phyloP scores from a whole-genome alignment of 805 yeast species.

The Wickerhamiella kurtzmanii region DNA sequence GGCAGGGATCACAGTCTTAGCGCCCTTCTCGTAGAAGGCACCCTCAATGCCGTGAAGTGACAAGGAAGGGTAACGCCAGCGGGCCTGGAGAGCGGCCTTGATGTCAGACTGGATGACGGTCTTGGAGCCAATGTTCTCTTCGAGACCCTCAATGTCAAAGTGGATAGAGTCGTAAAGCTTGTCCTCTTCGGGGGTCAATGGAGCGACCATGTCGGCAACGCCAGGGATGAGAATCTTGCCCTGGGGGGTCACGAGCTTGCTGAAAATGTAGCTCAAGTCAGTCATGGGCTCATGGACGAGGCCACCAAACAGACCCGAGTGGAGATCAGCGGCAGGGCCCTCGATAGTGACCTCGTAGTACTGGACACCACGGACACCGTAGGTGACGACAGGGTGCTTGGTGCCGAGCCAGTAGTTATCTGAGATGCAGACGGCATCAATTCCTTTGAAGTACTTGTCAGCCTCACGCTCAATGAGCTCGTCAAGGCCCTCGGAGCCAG shows the following conservation, averaged over 20 bases:
- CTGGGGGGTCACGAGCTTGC: constrained; percentile 60
- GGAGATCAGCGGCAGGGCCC: constrained; percentile 96
- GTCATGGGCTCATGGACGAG: constrained; percentile 95
- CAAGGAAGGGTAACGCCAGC: constrained; percentile 97
- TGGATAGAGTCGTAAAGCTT: constrained; percentile 74
- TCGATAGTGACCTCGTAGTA: constrained; percentile 70
- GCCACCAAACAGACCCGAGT: constrained; percentile 96
- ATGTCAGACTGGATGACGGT: constrained; percentile 67
- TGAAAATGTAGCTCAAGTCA: constrained; percentile 68
- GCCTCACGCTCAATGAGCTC: constrained; percentile 71
- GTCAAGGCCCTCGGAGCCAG: constrained; percentile 88
- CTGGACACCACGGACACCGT: constrained; percentile 93
- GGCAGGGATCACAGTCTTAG: constrained; percentile 96
- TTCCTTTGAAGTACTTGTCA: constrained; percentile 62
- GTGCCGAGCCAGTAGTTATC: constrained; percentile 99
- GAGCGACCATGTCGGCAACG: constrained; percentile 86
- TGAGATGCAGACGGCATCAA: constrained; percentile 88
- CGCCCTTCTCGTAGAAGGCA: constrained; percentile 89
- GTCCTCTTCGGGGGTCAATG: constrained; percentile 69
- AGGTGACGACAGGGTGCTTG: constrained; percentile 88
- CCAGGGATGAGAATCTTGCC: constrained; percentile 87
- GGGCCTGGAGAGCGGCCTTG: constrained; percentile 82
- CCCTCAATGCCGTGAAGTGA: constrained; percentile 97
- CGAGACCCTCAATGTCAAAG: constrained; percentile 69
- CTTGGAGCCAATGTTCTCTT: constrained; percentile 76